Evolutionary conservation across 805 yeast genomes (phyloP).

Genomic region (Schizosaccharomyces octosporus): DNA sequence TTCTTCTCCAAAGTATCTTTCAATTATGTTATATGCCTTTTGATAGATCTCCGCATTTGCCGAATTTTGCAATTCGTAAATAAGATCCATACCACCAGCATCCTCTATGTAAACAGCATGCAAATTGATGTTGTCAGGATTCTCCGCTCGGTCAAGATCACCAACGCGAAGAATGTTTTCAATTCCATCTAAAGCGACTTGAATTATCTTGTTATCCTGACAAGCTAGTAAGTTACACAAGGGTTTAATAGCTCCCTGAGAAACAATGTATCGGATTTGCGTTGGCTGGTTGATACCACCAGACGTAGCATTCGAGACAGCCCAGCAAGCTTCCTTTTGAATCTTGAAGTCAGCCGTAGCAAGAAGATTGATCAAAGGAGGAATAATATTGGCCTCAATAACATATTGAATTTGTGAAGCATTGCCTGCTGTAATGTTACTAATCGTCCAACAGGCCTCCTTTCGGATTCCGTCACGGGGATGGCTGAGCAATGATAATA

Average conservation of each 20-base stretch:
- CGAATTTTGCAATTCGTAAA: conserved; percentile 74
- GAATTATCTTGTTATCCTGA: conserved; percentile 77
- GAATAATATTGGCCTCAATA: conserved; percentile 79
- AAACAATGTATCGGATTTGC: conserved; percentile 74
- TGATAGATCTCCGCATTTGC: conserved; percentile 79
- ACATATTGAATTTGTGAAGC: conserved; percentile 93
- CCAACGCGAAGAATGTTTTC: conserved; percentile 88
- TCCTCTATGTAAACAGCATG: conserved; percentile 85
- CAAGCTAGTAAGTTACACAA: conserved; percentile 73
- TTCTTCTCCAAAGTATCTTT: conserved; percentile 69
- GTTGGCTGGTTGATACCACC: conserved; percentile 85
- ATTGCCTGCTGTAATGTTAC: conserved; percentile 94
- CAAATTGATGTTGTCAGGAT: conserved; percentile 46
- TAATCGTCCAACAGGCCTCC: conserved; percentile 97
- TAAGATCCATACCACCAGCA: conserved; percentile 95
- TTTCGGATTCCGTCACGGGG: conserved; percentile 81
- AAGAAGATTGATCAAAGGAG: conserved; percentile 62
- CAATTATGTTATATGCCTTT: conserved; percentile 74
- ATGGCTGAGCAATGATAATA: conserved; percentile 54
- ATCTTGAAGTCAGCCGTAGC: conserved; percentile 79
- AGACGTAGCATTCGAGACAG: conserved; percentile 91
- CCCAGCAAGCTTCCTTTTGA: conserved; percentile 98
- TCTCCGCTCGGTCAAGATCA: conserved; percentile 65
- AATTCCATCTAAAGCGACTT: conserved; percentile 83
- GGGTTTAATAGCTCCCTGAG: conserved; percentile 93